Evolutionary conservation across 163 green algal genomes (phyloP), one percentile per base, ranked within the genome.

Genomic region (Chlorella variabilis): DNA sequence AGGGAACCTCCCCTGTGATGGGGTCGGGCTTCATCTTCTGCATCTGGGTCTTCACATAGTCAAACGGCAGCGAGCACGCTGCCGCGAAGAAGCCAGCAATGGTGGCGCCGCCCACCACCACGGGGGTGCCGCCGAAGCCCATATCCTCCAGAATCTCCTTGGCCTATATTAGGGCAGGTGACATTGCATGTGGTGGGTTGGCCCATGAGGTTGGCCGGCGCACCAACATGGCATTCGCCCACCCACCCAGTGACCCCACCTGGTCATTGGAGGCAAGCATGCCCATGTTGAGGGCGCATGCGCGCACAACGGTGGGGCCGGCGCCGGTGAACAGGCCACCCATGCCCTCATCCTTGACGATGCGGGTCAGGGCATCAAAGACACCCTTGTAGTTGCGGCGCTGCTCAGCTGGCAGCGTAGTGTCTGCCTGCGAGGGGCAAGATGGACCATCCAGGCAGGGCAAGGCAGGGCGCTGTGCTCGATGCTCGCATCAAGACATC

Each of bases 201-300:
- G n/a, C n/a, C n/a, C n/a, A n/a, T n/a, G n/a, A n/a, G n/a, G n/a
- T n/a, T n/a, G n/a, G n/a, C n/a, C n/a, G n/a, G n/a, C n/a, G n/a
- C n/a, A n/a, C n/a, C n/a, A n/a, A n/a, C n/a, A n/a, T n/a, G n/a
- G n/a, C n/a, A n/a, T n/a, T n/a, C n/a, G n/a, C n/a, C n/a, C n/a
- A n/a, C n/a, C n/a, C n/a, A n/a, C n/a, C n/a, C n/a, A n/a, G n/a
- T n/a, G n/a, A n/a, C 20, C 85, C 25, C 56, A 93, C 92, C 93
- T 99, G 95, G 85, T 99, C 97, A 87, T 99, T 99, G 74, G 94
- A 97, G 29, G 97, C 97, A 63, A 99, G 91, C 97, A 99, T 99
- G 81, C 97, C 97, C 97, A 99, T 99, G 94, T 99, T 99, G 71
- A 99, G 93, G 4, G 96, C 92, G 95, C 98, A 99, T 77, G 97